Percentiles rank a stretch among this genome's conserved stretches.
These are phyloP conservation scores for Chionographis japonica DNA, from an alignment of 106 monocot genomes.

Conservation along the genomic window DNA sequence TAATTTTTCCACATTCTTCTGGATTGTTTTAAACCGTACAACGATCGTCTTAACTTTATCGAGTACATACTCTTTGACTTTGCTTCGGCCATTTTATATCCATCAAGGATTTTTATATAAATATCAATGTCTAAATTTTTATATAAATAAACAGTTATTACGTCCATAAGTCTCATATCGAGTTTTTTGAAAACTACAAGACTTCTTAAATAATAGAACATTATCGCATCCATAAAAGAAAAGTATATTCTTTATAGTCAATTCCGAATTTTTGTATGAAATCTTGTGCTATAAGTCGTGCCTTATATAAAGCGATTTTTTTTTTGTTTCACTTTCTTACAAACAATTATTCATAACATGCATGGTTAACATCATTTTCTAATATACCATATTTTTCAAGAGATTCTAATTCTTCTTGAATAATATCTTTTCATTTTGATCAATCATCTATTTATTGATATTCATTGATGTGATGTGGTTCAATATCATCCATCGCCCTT, in stretches of 20 bases:
- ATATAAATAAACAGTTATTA: background rate
- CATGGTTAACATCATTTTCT: background rate
- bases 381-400: slow-evolving; percentile 1
- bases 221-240: background rate
- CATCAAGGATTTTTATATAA: background rate
- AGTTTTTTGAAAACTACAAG: background rate
- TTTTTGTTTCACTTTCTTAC: background rate
- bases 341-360: background rate
- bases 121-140: background rate
- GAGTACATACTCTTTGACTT: too few relatives aligned
- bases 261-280: background rate
- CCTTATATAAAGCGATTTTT: background rate
- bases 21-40: background rate
- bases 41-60: background rate
- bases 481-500: background rate
- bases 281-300: slow-evolving; percentile 5
- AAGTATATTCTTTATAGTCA: background rate
- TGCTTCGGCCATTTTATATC: too few relatives aligned
- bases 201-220: background rate
- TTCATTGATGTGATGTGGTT: background rate
- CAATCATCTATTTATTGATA: background rate
- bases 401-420: background rate
- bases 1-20: background rate
- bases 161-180: background rate
- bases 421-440: slow-evolving; percentile 4